Percentiles rank a stretch among this genome's conserved stretches.
Conservation (phyloP, 2,329 filamentous ascomycete species). For the Botrytis pseudocinerea region DNA sequence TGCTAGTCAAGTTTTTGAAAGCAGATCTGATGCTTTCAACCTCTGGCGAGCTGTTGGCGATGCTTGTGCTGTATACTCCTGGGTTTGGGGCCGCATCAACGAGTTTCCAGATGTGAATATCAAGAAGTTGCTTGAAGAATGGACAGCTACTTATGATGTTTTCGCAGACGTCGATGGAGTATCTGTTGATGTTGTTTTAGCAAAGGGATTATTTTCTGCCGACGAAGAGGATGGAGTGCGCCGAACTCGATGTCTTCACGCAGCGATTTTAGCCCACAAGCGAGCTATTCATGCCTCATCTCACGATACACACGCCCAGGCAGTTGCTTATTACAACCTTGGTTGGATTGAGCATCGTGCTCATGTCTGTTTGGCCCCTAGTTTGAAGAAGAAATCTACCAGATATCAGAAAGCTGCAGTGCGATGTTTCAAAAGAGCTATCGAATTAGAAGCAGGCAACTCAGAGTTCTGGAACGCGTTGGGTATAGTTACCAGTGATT, state of each 20-base stretch:
- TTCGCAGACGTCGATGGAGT: conserved; percentile 71
- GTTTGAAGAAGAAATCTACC: conserved; percentile 57
- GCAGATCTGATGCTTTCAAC: conserved; percentile 76
- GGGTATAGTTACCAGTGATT: conserved; percentile 81
- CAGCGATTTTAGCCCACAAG: conserved; percentile 83
- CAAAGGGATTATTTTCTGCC: conserved; percentile 40
- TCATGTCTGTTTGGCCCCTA: conserved; percentile 62
- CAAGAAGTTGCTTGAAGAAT: conserved; percentile 57
- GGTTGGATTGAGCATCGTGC: conserved; percentile 91
- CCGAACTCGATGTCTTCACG: conserved; percentile 62
- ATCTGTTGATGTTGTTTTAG: conserved; percentile 44
- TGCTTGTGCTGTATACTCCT: conserved; percentile 81
- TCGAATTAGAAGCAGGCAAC: conserved; percentile 92
- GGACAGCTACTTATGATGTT: conserved; percentile 56
- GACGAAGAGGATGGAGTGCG: conserved; percentile 43
- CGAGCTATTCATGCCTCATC: conserved; percentile 73
- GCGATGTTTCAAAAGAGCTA: conserved; percentile 89
- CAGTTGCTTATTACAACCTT: conserved; percentile 95
- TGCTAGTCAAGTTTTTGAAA: conserved; percentile 60
- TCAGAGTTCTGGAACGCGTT: conserved; percentile 96
- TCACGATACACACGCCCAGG: conserved; percentile 80
- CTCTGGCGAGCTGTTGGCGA: conserved; percentile 93
- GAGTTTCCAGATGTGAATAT: conserved; percentile 64
- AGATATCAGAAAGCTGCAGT: conserved; percentile 79
- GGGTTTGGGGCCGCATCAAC: conserved; percentile 65